phyloP scores from a whole-genome alignment of 2,329 filamentous ascomycete species.

The Calonectria naviculata region DNA sequence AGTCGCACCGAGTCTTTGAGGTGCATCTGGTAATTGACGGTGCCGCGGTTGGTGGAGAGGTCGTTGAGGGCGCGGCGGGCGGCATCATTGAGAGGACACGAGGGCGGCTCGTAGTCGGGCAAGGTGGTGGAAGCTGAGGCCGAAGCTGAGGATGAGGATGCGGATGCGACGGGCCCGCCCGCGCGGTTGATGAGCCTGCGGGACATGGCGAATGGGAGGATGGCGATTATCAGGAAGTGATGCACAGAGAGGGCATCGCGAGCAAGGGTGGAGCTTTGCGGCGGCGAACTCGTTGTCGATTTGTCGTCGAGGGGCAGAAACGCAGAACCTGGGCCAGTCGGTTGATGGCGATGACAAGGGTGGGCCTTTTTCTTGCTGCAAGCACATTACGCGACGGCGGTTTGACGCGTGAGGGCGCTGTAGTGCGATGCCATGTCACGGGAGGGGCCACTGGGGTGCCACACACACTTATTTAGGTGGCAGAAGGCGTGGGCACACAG shows the following conservation, averaged over 20 bases:
- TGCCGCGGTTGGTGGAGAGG: slow-evolving; percentile 54
- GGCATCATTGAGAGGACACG: slow-evolving; percentile 55
- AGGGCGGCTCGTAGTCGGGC: slow-evolving; percentile 63
- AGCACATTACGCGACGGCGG: slow-evolving; percentile 1
- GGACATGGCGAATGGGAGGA: slow-evolving; percentile 41
- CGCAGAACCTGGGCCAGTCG: not conserved
- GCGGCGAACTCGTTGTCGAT: not conserved
- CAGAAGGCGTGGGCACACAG: too few relatives aligned
- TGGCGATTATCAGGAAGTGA: slow-evolving; percentile 7
- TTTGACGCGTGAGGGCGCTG: slow-evolving; percentile 6
- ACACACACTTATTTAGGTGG: too few relatives aligned
- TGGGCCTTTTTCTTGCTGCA: not conserved
- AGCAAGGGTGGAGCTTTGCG: not conserved
- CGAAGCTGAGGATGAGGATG: slow-evolving; percentile 27
- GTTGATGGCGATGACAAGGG: not conserved
- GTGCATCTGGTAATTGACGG: slow-evolving; percentile 57
- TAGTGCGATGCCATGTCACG: slow-evolving; percentile 12
- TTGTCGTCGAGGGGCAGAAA: not conserved
- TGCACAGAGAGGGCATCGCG: slow-evolving; percentile 25
- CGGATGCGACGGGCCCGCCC: slow-evolving; percentile 22
- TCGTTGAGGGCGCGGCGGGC: slow-evolving; percentile 54
- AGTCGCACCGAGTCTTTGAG: slow-evolving; percentile 56
- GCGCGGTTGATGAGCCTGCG: slow-evolving; percentile 45
- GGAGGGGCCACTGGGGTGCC: not conserved
- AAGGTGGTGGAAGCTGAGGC: slow-evolving; percentile 46